Percentiles rank a stretch among this genome's conserved stretches.
Evolutionary conservation across 495 filamentous ascomycete genomes (phyloP).

Genomic region (Lepidopterella palustris): DNA sequence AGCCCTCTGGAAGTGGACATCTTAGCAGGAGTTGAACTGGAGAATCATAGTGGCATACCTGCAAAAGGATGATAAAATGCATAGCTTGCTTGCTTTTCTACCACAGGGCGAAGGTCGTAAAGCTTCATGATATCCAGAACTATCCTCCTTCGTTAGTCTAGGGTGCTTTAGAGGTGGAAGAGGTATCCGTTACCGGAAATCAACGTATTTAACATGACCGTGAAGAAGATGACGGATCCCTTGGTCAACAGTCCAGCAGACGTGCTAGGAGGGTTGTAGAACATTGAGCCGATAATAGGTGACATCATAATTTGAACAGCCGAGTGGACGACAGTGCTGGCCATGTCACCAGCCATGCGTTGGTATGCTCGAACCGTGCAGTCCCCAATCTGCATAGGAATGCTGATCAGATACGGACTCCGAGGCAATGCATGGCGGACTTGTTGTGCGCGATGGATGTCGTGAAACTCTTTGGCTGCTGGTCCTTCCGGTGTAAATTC

Average conservation of each 20-base stretch:
- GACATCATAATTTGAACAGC: conserved; percentile 62
- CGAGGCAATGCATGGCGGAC: conserved; percentile 25
- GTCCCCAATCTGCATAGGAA: conserved; percentile 59
- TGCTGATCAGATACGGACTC: conserved; percentile 71
- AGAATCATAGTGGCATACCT: too few relatives aligned
- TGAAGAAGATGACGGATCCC: conserved; percentile 64
- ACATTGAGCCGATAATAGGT: conserved; percentile 69
- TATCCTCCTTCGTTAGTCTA: too few relatives aligned
- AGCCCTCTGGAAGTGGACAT: too few relatives aligned
- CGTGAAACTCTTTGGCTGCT: neutral
- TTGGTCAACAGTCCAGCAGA: conserved; percentile 49
- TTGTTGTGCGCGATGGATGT: neutral
- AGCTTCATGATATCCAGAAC: conserved; percentile 67
- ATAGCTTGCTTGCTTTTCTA: conserved; percentile 79
- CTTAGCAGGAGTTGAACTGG: too few relatives aligned
- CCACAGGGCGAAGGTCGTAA: conserved; percentile 63
- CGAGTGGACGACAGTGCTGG: conserved; percentile 49
- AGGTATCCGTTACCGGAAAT: too few relatives aligned
- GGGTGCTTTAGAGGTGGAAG: too few relatives aligned
- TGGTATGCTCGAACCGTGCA: conserved; percentile 63
- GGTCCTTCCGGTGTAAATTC: conserved; percentile 5
- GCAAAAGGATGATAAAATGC: conserved; percentile 80
- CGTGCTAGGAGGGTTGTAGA: conserved; percentile 62
- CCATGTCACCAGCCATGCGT: conserved; percentile 57
- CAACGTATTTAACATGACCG: conserved; percentile 73